Evolutionary conservation across 164 flowering plant species (phyloP).

Genomic region (Akebia trifoliata): DNA sequence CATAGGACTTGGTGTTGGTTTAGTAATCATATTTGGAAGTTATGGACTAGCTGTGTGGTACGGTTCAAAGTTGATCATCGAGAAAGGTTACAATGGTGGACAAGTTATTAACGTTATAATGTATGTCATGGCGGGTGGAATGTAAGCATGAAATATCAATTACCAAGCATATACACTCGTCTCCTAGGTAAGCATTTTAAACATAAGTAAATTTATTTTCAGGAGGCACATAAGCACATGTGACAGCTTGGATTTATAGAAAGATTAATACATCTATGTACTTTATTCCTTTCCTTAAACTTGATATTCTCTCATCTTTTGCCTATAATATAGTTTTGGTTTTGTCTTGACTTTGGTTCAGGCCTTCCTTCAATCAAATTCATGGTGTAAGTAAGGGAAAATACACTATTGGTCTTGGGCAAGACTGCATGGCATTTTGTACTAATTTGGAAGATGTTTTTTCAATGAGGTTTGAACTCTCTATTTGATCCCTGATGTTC

Average conservation of each 20-base stretch:
- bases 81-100: constrained; percentile 64
- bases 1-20: constrained; percentile 39
- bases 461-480: constrained; percentile 75
- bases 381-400: constrained; percentile 97
- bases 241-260: not conserved
- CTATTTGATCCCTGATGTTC: not conserved
- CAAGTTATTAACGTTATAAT: constrained; percentile 52
- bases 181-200: constrained; percentile 33
- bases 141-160: constrained; percentile 34
- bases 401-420: constrained; percentile 98
- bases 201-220: not conserved
- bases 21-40: constrained; percentile 28
- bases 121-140: constrained; percentile 50
- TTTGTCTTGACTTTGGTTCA: constrained; percentile 17
- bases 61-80: constrained; percentile 47
- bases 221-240: not conserved
- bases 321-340: not conserved
- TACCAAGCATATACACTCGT: no score
- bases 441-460: constrained; percentile 93
- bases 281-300: not conserved
- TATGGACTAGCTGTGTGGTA: constrained; percentile 71
- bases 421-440: constrained; percentile 98
- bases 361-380: constrained; percentile 21
- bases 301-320: not conserved
- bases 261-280: not conserved